Evolutionary conservation across 2,329 filamentous ascomycete species (phyloP), one percentile per base, ranked within the genome.

Genomic region (Xylariaceae sp.): DNA sequence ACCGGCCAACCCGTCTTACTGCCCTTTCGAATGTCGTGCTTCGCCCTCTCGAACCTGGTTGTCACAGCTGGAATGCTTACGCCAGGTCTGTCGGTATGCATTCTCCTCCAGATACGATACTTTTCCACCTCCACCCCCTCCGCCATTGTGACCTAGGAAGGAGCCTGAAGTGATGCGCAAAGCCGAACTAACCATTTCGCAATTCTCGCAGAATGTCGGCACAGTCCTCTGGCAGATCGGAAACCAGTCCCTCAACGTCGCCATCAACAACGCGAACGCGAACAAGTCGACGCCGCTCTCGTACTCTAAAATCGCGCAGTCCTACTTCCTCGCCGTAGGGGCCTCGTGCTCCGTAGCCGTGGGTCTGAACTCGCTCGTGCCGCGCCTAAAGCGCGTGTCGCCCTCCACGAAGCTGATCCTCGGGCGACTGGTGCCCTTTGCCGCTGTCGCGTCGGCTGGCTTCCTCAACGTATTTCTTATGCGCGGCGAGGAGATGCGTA

Each of bases 21-120:
- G 16, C 95, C 95, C 17, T 98, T 98, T 74, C 91, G 95, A 73
- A 99, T 99, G 95, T 98, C 94, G 48, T 90, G 85, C 77, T 99
- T 95, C 73, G 92, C 96, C 52, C 77, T 98, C 53, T 93, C 93
- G 63, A 99, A 99, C 76, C 78, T 99, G 73, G 82, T 98, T 56
- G 94, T 98, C 60, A 99, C 95, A 41, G 94, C 88, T 6, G 95
- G 95, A 69, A 99, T 99, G 95, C 88, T 99, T 53, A 95, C 94
- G 50, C 95, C 95, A 3, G 90, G 90, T 8, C 84, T 98, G 21
- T 80, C 84, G 68, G 88, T 91, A 80, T 60, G 81, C 61, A 34
- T 8, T 47, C 31, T 36, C 23, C 48, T 28, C 12, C 4, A 21
- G 2, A 24, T 5, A 19, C n/a, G 33, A 9, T n/a, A 31, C n/a